Conservation (phyloP, 1,284 basidiomycete genomes). For the Tetrapyrgos nigripes region DNA sequence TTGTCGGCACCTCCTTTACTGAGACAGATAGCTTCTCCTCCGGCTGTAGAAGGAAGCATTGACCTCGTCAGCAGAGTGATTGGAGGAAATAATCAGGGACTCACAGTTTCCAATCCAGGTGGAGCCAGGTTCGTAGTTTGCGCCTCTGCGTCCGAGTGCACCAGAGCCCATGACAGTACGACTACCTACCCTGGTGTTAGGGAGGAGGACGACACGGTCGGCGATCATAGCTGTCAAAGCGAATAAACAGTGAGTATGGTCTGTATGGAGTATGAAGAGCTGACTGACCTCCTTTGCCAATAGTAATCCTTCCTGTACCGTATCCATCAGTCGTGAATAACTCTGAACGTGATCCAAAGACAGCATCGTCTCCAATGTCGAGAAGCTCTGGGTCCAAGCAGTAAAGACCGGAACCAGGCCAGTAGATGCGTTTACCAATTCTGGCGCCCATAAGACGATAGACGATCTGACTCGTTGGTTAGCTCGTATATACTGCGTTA, state of each 20-base stretch:
- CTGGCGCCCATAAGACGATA: conserved; percentile 54
- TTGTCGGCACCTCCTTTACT: conserved; percentile 28
- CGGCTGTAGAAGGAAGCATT: conserved; percentile 22
- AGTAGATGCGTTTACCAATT: conserved; percentile 51
- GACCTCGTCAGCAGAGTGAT: neutral
- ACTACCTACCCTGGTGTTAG: conserved; percentile 44
- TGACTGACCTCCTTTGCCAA: conserved; percentile 35
- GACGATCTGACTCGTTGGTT: conserved; percentile 30
- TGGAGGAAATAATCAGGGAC: conserved; percentile 1
- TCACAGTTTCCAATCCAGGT: conserved; percentile 53
- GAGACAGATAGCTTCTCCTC: conserved; percentile 44
- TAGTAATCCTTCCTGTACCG: conserved; percentile 43
- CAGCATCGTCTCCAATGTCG: conserved; percentile 52
- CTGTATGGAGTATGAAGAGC: no score
- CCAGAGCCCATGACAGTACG: conserved; percentile 52
- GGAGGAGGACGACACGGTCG: conserved; percentile 51
- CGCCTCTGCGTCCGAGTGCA: conserved; percentile 45
- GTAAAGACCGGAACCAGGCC: conserved; percentile 51
- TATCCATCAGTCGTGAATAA: conserved; percentile 49
- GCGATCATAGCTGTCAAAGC: conserved; percentile 49
- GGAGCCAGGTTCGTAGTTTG: conserved; percentile 46
- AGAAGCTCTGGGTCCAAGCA: conserved; percentile 52
- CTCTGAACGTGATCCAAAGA: conserved; percentile 52
- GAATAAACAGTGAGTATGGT: neutral
- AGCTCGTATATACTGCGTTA: neutral